Base-by-base conservation (phyloP, 2,329 filamentous ascomycete species). In the Cladophialophora yegresii region DNA sequence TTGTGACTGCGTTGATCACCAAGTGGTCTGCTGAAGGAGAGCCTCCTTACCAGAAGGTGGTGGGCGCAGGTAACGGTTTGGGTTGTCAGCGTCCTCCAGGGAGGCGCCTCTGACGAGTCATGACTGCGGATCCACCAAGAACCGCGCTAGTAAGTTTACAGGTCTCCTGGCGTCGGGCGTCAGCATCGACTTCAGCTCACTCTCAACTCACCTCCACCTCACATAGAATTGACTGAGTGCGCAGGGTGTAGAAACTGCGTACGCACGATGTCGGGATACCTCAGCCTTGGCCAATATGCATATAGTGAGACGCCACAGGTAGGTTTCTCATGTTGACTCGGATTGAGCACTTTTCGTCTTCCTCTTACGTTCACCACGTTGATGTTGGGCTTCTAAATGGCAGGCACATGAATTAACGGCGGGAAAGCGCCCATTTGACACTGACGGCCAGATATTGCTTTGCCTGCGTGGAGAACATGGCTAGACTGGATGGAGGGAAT, bases 341-440 rank as follows among this genome's bases (percentile, higher is more conserved):
- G 9, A 10, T 36, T 55, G 32, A 16, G 16, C 36, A 16, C 36
- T 23, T 40, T 40, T n/a, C 23, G 10, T 22, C 28, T n/a, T 58
- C 13, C 28, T n/a, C 43, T 30, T 10, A 28, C 28, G 6, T 49
- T 32, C 20, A 8, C 23, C 1, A 54, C 51, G 32, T 49, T 55
- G 13, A 23, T 32, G 22, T 59, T 63, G 16, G 26, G 6, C 26
- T 28, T 6, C 26, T 12, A 30, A 12, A 47, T 30, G n/a, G 54
- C 61, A 61, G 49, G 47, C 26, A 36, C 50, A 56, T 13, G 62
- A 64, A n/a, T 22, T 64, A 23, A 40, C 33, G 26, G 28, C 51
- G 82, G 55, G 77, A 77, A 57, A 81, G 81, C 65, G 82, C 79
- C 4, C 78, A 82, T 68, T 71, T 84, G 16, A 75, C 84, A 22